Evolutionary conservation across 257 asterid genomes (phyloP), one percentile per base, ranked within the genome.

Genomic region (Anisodus tanguticus): DNA sequence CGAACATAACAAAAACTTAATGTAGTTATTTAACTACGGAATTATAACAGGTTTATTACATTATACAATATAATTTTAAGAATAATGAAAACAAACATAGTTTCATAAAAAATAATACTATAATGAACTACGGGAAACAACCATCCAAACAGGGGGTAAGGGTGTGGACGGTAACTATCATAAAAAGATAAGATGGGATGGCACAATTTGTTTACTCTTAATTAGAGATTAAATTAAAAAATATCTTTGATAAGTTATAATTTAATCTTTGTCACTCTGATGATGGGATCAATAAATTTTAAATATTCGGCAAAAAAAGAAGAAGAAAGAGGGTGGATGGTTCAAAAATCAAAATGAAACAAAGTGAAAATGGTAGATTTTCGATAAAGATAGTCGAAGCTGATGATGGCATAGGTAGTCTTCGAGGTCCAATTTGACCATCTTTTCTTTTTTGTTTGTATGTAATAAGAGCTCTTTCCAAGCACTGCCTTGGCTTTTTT

Each of bases 391-490:
- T 87, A 90, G 91, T 89, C 88, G 93, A 87, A 90, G 89, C 84
- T 90, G 94, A 91, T 90, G 94, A 89, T 89, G 91, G 89, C 85
- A 90, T 88, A 81, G 92, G 92, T 84, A 92, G 97, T 92, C 98
- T 95, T 93, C 95, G 95, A 93, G 98, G 97, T 87, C 76, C 89
- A 93, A 89, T 95, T 94, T 95, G 98, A 93, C 98, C 96, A 92
- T 92, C 97, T 93, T 93, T 94, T 91, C 91, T 83, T 63, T 60
- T 45, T 81, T 41, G 72, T 41, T 59, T 81, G 84, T 41, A 63
- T 81, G 77, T 41, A 63, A 62, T 88, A 85, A 35, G 41, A 54
- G 41, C 54, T 91, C 92, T 90, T 85, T 90, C 88, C 87, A 83
- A 85, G 87, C 76, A 84, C 88, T 88, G 90, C 89, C 83, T 71